Percentiles rank a stretch among this genome's conserved stretches.
Evolutionary conservation across 2,329 filamentous ascomycete genomes (phyloP).

Genomic region (Macroventuria anomochaeta): DNA sequence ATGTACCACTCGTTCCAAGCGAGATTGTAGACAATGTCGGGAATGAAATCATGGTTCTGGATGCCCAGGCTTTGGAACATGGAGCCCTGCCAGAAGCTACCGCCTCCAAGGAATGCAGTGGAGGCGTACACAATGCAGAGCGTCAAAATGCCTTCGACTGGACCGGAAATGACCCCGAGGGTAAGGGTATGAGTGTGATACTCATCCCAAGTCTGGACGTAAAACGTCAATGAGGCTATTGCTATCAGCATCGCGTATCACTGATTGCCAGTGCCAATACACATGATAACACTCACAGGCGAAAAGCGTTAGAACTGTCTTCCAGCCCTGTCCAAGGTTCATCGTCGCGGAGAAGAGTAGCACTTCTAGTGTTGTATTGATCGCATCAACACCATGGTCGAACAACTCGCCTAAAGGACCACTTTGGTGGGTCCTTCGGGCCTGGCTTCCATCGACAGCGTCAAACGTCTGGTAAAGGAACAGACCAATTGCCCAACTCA

Average conservation of each 20-base stretch:
- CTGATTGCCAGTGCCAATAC: background rate
- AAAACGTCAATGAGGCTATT: slow-evolving; percentile 87
- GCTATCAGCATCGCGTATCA: background rate
- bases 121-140: slow-evolving; percentile 81
- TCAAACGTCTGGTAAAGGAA: slow-evolving; percentile 99
- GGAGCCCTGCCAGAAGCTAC: slow-evolving; percentile 89
- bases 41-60: slow-evolving; percentile 68
- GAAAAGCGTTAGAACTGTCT: slow-evolving; percentile 82
- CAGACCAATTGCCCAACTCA: slow-evolving; percentile 84
- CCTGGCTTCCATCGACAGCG: slow-evolving; percentile 92
- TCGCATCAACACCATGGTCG: slow-evolving; percentile 93
- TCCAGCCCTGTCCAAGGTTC: slow-evolving; percentile 93
- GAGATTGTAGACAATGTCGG: slow-evolving; percentile 74
- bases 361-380: slow-evolving; percentile 94
- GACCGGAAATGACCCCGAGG: slow-evolving; percentile 88
- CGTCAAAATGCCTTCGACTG: slow-evolving; percentile 91
- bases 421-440: slow-evolving; percentile 87
- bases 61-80: slow-evolving; percentile 76
- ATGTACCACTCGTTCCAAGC: slow-evolving; percentile 94
- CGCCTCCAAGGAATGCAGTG: slow-evolving; percentile 85
- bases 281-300: slow-evolving; percentile 62
- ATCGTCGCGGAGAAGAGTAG: slow-evolving; percentile 90
- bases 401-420: slow-evolving; percentile 95
- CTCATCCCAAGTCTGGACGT: slow-evolving; percentile 98
- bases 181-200: slow-evolving; percentile 98